Evolutionary conservation across 2,329 filamentous ascomycete species (phyloP).

Genomic region (Curvularia sp.): DNA sequence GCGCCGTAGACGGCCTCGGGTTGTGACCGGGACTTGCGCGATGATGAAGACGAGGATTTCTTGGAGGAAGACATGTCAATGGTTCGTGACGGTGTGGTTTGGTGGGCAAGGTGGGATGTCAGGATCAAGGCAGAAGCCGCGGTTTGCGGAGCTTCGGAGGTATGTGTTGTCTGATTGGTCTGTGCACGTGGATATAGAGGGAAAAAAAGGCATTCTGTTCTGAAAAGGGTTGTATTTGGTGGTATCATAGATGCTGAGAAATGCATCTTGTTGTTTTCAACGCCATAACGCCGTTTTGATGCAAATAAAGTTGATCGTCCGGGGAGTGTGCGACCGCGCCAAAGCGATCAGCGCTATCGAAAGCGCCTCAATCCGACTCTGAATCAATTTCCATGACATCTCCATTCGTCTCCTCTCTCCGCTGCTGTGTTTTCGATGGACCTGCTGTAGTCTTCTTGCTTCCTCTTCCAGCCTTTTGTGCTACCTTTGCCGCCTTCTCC

Average conservation of each 20-base stretch:
- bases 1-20: conserved; percentile 6
- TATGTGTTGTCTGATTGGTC: conserved; percentile 25
- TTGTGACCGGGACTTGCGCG: conserved; percentile 13
- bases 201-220: neutral
- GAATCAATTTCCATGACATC: conserved; percentile 21
- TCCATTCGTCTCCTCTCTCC: conserved; percentile 8
- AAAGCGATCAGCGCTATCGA: neutral
- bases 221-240: conserved; percentile 13
- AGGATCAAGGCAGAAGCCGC: conserved; percentile 12
- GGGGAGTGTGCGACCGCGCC: neutral
- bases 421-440: conserved; percentile 9
- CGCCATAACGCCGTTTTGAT: conserved; percentile 18
- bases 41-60: conserved; percentile 19
- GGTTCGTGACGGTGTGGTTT: conserved; percentile 5
- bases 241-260: conserved; percentile 18
- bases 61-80: conserved; percentile 19
- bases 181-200: conserved; percentile 13
- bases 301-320: neutral
- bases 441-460: conserved; percentile 19
- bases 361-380: neutral
- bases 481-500: conserved; percentile 56
- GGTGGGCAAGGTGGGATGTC: conserved; percentile 15
- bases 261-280: conserved; percentile 13
- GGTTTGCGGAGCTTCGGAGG: conserved; percentile 30
- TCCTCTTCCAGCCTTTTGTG: conserved; percentile 18